A percentile compares a stretch with the other conserved stretches of the same genome.
Conservation (phyloP, 805 yeast species). For the Nakazawaea pomicola region DNA sequence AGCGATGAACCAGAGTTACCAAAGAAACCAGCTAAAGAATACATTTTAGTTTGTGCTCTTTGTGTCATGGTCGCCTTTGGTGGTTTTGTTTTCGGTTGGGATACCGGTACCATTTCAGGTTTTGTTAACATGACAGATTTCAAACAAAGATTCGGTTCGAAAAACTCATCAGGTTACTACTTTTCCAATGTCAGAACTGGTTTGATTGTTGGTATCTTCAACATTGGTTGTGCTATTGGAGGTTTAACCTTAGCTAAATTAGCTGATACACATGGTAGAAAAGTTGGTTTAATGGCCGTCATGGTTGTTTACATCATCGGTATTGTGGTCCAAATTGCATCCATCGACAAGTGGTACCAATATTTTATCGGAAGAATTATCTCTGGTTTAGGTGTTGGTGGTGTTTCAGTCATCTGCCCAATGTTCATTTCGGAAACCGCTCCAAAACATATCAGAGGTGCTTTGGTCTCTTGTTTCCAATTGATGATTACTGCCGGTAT, state of each 20-base stretch:
- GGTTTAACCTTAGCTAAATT: conserved; percentile 42
- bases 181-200: conserved; percentile 47
- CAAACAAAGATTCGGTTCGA: conserved; percentile 37
- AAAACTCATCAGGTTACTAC: conserved; percentile 28
- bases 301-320: conserved; percentile 46
- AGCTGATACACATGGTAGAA: conserved; percentile 50
- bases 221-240: conserved; percentile 57
- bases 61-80: conserved; percentile 54
- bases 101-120: conserved; percentile 62
- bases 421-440: conserved; percentile 51
- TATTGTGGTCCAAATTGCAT: conserved; percentile 42
- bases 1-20: conserved; percentile 16
- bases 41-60: conserved; percentile 23
- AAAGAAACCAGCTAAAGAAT: conserved; percentile 29
- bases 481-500: conserved; percentile 55
- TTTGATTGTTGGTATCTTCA: conserved; percentile 48
- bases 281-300: conserved; percentile 37
- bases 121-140: conserved; percentile 48
- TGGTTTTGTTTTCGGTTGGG: conserved; percentile 62
- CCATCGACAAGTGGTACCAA: conserved; percentile 45
- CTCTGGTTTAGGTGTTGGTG: conserved; percentile 39
- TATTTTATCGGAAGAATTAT: conserved; percentile 46
- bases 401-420: conserved; percentile 36
- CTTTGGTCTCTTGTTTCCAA: conserved; percentile 56
- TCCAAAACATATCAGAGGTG: conserved; percentile 55